phyloP scores from a whole-genome alignment of 371 early-diverging fungal genomes.

The Haplosporangium sp. region DNA sequence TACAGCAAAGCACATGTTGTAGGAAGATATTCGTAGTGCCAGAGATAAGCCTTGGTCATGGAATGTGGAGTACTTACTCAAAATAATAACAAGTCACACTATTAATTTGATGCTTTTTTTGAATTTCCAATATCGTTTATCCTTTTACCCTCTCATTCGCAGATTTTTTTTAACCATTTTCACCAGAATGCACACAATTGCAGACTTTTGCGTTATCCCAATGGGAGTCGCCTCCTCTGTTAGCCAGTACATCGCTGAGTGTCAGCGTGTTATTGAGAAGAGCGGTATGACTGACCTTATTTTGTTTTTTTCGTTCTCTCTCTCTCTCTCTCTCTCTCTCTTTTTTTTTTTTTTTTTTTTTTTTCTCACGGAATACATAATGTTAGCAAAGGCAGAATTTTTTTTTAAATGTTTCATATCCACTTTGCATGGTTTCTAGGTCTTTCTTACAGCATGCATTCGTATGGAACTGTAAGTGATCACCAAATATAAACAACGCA shows the following conservation, averaged over 20 bases:
- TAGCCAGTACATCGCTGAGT: conserved; percentile 52
- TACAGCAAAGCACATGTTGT: too few relatives aligned
- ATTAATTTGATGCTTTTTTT: too few relatives aligned
- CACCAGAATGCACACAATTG: conserved; percentile 45
- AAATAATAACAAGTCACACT: too few relatives aligned
- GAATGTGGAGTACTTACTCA: too few relatives aligned
- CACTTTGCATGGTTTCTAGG: conserved; percentile 4
- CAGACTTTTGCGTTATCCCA: conserved; percentile 55
- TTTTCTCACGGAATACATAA: not conserved
- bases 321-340: not conserved
- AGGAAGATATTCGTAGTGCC: too few relatives aligned
- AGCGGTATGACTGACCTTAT: conserved; percentile 26
- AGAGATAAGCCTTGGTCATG: too few relatives aligned
- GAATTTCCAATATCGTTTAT: not conserved
- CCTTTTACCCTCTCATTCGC: too few relatives aligned
- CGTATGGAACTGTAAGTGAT: conserved; percentile 46
- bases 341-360: not conserved
- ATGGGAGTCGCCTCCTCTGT: conserved; percentile 55
- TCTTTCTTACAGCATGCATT: conserved; percentile 36
- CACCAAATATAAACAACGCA: not conserved
- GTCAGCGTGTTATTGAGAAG: conserved; percentile 54
- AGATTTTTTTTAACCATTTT: not conserved
- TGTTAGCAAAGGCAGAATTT: too few relatives aligned
- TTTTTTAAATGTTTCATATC: not conserved
- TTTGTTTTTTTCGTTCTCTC: not conserved